These are phyloP conservation scores for Starmera stellimalicola DNA, from an alignment of 1,139 yeast genomes.

Conservation along the genomic window DNA sequence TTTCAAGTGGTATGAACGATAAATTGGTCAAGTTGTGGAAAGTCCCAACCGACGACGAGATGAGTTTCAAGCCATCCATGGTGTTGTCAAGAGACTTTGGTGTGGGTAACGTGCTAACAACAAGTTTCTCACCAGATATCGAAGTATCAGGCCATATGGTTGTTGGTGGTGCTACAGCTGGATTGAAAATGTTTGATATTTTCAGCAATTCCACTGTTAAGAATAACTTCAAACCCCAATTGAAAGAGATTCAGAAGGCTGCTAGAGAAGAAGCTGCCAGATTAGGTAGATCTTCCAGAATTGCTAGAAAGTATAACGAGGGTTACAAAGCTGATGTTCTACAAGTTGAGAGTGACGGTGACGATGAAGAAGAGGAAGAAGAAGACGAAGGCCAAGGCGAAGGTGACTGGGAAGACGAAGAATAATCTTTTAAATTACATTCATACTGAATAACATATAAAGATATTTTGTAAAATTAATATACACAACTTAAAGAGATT, in stretches of 20 bases:
- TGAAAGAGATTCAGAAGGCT: conserved; percentile 39
- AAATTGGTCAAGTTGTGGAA: conserved; percentile 86
- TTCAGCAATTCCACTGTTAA: conserved; percentile 77
- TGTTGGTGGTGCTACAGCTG: conserved; percentile 82
- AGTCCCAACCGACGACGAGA: conserved; percentile 31
- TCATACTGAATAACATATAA: neutral
- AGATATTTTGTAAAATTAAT: neutral
- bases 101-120: conserved; percentile 83
- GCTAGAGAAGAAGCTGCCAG: conserved; percentile 51
- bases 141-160: conserved; percentile 81
- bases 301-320: conserved; percentile 53
- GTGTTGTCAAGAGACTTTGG: conserved; percentile 87
- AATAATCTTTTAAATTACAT: neutral
- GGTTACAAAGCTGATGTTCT: conserved; percentile 44
- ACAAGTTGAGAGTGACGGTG: conserved; percentile 49
- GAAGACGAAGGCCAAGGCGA: conserved; percentile 20
- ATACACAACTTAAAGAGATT: neutral
- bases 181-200: conserved; percentile 87
- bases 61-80: conserved; percentile 65
- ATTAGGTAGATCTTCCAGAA: conserved; percentile 56
- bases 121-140: conserved; percentile 77
- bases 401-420: conserved; percentile 5
- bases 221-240: conserved; percentile 50
- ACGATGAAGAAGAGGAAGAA: conserved; percentile 50
- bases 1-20: conserved; percentile 90